Percentiles rank a stretch among this genome's conserved stretches.
Conservation (phyloP, 2,329 filamentous ascomycete species). For the Penicillium sp. region DNA sequence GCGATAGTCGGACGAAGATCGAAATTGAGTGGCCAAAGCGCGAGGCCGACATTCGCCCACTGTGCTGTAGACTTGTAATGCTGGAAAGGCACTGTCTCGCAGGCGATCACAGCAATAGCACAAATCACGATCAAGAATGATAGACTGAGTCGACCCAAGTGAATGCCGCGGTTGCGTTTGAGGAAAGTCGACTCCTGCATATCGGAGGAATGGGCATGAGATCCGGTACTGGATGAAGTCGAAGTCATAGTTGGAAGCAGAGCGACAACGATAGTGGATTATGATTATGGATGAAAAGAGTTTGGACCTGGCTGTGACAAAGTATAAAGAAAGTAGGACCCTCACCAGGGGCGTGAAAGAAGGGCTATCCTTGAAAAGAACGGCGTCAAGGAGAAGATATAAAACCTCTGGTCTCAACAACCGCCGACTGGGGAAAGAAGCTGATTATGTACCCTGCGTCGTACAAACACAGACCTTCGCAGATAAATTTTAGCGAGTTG, state of each 20-base stretch:
- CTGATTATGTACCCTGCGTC: background rate
- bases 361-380: slow-evolving; percentile 10
- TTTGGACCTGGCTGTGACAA: slow-evolving; percentile 7
- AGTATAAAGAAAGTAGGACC: slow-evolving; percentile 7
- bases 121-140: slow-evolving; percentile 29
- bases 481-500: slow-evolving; percentile 6
- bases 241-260: slow-evolving; percentile 25
- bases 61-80: slow-evolving; percentile 38
- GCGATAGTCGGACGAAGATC: slow-evolving; percentile 40
- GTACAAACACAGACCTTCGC: background rate
- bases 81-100: slow-evolving; percentile 38
- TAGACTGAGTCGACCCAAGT: slow-evolving; percentile 34
- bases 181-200: slow-evolving; percentile 37
- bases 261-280: slow-evolving; percentile 1
- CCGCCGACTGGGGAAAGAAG: background rate
- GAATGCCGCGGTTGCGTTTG: slow-evolving; percentile 30
- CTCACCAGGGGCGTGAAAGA: slow-evolving; percentile 12
- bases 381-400: slow-evolving; percentile 6
- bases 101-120: slow-evolving; percentile 32
- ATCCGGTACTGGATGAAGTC: slow-evolving; percentile 26
- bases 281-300: slow-evolving; percentile 4
- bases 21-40: slow-evolving; percentile 42
- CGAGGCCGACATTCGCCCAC: slow-evolving; percentile 32
- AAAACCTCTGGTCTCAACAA: background rate
- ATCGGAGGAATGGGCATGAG: slow-evolving; percentile 30